Percentiles rank a stretch among this genome's conserved stretches.
Evolutionary conservation across 768 basidiomycete genomes (phyloP).

Genomic region (Phlebiopsis gigantea): DNA sequence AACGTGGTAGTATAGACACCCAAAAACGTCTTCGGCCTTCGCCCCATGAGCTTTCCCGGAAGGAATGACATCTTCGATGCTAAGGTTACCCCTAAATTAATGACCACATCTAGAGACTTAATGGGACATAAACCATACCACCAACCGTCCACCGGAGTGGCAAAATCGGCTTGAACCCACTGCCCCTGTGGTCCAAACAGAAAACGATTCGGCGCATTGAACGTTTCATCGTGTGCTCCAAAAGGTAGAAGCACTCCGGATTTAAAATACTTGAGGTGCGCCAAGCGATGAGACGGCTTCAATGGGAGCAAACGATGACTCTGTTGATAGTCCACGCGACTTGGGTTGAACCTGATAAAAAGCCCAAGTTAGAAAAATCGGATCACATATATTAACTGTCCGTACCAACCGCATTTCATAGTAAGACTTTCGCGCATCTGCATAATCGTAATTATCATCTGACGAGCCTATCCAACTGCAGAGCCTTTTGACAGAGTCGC

Average conservation of each 20-base stretch:
- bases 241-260: conserved; percentile 43
- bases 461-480: too few relatives aligned
- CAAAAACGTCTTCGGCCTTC: conserved; percentile 39
- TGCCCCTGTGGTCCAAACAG: conserved; percentile 40
- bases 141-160: conserved; percentile 48
- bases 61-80: conserved; percentile 33
- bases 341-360: too few relatives aligned
- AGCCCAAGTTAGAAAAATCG: too few relatives aligned
- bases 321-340: too few relatives aligned
- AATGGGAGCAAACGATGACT: background rate
- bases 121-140: conserved; percentile 27
- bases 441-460: background rate
- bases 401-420: background rate
- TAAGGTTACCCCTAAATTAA: conserved; percentile 9
- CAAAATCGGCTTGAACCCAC: conserved; percentile 37
- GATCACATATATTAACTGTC: too few relatives aligned
- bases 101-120: background rate
- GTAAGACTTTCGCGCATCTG: background rate
- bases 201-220: conserved; percentile 37
- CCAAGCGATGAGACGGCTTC: conserved; percentile 39
- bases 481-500: too few relatives aligned
- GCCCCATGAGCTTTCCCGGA: conserved; percentile 35
- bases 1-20: conserved; percentile 45
- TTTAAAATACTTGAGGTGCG: conserved; percentile 33
- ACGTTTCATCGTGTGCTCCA: conserved; percentile 36